Base-by-base conservation (phyloP, 108 stramenopile species). In the Nitzschia sp. region DNA sequence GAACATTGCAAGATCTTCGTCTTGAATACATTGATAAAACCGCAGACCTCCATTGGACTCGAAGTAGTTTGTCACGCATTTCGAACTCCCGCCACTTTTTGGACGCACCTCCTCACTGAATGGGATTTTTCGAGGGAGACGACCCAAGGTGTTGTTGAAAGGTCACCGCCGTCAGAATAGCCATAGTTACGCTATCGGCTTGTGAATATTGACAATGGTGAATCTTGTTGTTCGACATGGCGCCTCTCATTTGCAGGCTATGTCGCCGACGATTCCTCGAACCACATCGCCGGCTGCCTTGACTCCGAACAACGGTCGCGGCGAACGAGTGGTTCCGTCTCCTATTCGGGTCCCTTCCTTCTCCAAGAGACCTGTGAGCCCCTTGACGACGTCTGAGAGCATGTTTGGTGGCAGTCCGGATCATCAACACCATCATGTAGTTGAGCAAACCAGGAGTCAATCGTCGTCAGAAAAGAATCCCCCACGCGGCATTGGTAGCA, bases 171-270 rank as follows among this genome's bases (percentile, higher is more conserved):
- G n/a, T n/a, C n/a, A n/a, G n/a, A n/a, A n/a, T n/a, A n/a, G n/a
- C n/a, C n/a, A n/a, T n/a, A n/a, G n/a, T n/a, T n/a, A n/a, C n/a
- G n/a, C n/a, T n/a, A n/a, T n/a, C n/a, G n/a, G n/a, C n/a, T n/a
- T n/a, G n/a, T n/a, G n/a, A n/a, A 42, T 9, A 13, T 42, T 13
- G 18, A 51, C 1, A 25, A 72, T 72, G 71, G 71, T 72, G 4
- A 72, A 72, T 28, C 19, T 57, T 32, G 54, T 72, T 25, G 53
- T 72, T 18, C 51, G 63, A 25, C 71, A 72, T 26, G 54, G 42
- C 32, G 21, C 49, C 13, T 46, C 54, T 1, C 32, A 38, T 6
- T 24, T 60, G 29, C 60, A 72, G 5, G 5, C 51, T 27, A n/a
- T n/a, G n/a, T n/a, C 71, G 46, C 21, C 48, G 25, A 29, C 26